Percentiles rank a stretch among this genome's conserved stretches.
phyloP scores from a whole-genome alignment of 2,329 filamentous ascomycete genomes.

The Curvularia sp. region DNA sequence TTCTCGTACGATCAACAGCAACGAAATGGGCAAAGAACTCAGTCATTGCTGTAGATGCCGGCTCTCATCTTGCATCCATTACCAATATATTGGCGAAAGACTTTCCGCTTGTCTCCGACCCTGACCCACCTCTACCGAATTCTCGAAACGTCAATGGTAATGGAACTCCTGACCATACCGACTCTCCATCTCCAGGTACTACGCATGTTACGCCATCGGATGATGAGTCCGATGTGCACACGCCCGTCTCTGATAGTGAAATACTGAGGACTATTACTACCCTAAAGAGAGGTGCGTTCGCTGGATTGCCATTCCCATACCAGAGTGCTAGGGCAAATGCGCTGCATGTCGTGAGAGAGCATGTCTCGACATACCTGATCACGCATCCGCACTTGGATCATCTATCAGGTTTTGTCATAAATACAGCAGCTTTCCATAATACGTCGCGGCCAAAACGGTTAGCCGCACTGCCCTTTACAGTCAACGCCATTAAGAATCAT shows the following conservation, averaged over 20 bases:
- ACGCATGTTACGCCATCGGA: slow-evolving; percentile 32
- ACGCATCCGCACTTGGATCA: slow-evolving; percentile 98
- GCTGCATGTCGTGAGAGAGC: slow-evolving; percentile 75
- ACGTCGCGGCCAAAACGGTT: slow-evolving; percentile 80
- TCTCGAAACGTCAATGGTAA: slow-evolving; percentile 29
- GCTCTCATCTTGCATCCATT: slow-evolving; percentile 86
- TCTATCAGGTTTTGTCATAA: slow-evolving; percentile 88
- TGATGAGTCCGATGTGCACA: slow-evolving; percentile 40
- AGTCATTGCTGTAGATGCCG: slow-evolving; percentile 90
- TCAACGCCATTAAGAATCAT: slow-evolving; percentile 88
- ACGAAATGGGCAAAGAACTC: slow-evolving; percentile 83
- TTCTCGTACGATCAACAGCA: slow-evolving; percentile 83
- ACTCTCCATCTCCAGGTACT: slow-evolving; percentile 39
- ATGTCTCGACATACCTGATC: slow-evolving; percentile 88
- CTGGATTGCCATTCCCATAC: slow-evolving; percentile 75
- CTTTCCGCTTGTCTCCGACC: slow-evolving; percentile 54
- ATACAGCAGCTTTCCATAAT: slow-evolving; percentile 85
- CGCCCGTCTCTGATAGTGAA: slow-evolving; percentile 38
- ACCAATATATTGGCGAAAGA: slow-evolving; percentile 73
- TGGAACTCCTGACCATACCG: slow-evolving; percentile 21
- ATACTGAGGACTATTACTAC: slow-evolving; percentile 60
- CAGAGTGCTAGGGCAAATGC: slow-evolving; percentile 77
- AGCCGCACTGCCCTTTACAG: slow-evolving; percentile 86
- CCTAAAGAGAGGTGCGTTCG: slow-evolving; percentile 73
- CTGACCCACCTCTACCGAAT: slow-evolving; percentile 19